Percentiles rank a stretch among this genome's conserved stretches.
Conservation (phyloP, 176 grass and related monocot genomes). For the Zizania latifolia region DNA sequence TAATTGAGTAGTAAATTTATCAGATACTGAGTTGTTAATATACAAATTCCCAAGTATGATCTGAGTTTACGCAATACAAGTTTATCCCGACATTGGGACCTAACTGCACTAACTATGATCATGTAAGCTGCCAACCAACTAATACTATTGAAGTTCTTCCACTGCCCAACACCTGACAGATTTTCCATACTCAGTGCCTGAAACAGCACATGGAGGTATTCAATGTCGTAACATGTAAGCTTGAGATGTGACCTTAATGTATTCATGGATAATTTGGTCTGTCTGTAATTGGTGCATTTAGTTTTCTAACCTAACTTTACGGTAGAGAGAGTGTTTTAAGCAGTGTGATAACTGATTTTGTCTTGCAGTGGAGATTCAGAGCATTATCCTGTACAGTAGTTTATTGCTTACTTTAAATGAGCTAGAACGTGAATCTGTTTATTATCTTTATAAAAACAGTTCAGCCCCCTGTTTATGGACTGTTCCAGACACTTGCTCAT, state of each 20-base stretch:
- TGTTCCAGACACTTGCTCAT: no score
- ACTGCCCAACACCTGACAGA: slow-evolving; percentile 31
- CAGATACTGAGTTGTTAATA: no score
- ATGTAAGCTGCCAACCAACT: slow-evolving; percentile 32
- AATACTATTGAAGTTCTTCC: slow-evolving; percentile 19
- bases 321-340: slow-evolving; percentile 12
- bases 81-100: slow-evolving; percentile 17
- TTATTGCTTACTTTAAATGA: slow-evolving; percentile 3
- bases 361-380: not conserved
- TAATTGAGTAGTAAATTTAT: no score
- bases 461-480: no score
- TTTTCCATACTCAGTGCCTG: slow-evolving; percentile 22
- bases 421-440: not conserved
- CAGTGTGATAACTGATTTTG: slow-evolving; percentile 14
- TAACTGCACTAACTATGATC: slow-evolving; percentile 22
- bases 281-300: slow-evolving; percentile 21
- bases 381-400: not conserved
- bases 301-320: slow-evolving; percentile 29
- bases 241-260: slow-evolving; percentile 31
- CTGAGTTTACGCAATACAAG: slow-evolving; percentile 16
- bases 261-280: slow-evolving; percentile 30
- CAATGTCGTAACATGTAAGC: slow-evolving; percentile 40
- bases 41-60: slow-evolving; percentile 23
- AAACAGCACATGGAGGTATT: slow-evolving; percentile 37
- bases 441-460: no score